A percentile compares a stretch with the other conserved stretches of the same genome.
These are phyloP conservation scores for Globisporangium okanoganense DNA, from an alignment of 352 stramenopile species.

Conservation along the genomic window DNA sequence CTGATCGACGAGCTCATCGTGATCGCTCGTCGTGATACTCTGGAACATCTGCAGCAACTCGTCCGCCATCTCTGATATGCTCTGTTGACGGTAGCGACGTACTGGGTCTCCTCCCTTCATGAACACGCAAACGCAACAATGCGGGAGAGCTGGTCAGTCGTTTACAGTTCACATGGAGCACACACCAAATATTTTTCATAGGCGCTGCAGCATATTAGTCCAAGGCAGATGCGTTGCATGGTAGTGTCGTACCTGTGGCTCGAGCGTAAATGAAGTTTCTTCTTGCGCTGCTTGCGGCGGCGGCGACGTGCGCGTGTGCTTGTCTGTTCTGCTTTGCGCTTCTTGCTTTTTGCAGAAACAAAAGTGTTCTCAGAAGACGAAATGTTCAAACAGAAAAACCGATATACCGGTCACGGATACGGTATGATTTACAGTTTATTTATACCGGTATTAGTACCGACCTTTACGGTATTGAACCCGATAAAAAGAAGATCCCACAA, in stretches of 20 bases:
- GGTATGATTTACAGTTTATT: no score
- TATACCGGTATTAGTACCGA: no score
- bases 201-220: background rate
- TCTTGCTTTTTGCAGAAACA: slow-evolving; percentile 4
- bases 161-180: background rate
- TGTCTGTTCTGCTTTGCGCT: slow-evolving; percentile 3
- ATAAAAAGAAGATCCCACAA: no score
- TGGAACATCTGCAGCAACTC: slow-evolving; percentile 86
- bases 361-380: slow-evolving; percentile 2
- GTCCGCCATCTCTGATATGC: slow-evolving; percentile 48
- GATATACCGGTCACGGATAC: no score
- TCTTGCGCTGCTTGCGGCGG: background rate
- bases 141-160: background rate
- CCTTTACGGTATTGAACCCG: no score
- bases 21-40: slow-evolving; percentile 83
- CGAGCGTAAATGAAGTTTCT: background rate
- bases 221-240: background rate
- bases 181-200: background rate
- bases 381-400: no score
- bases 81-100: background rate
- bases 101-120: background rate
- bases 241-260: background rate
- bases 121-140: background rate
- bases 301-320: background rate
- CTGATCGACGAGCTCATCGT: slow-evolving; percentile 82